Conservation (phyloP, 176 grass and related monocot genomes). For the Aechmea fasciata region DNA sequence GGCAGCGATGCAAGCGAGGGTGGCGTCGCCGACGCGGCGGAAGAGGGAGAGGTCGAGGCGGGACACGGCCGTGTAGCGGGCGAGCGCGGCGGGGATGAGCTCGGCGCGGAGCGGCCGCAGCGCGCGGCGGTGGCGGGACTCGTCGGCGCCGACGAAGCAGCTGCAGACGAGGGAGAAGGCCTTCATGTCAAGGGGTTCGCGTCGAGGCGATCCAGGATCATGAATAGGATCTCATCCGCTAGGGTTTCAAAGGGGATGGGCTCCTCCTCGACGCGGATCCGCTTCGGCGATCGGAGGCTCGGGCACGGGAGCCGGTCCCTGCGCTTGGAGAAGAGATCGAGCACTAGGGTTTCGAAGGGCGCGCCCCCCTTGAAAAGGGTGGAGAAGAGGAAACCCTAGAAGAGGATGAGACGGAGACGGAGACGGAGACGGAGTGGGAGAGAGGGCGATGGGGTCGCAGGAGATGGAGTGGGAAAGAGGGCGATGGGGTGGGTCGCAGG, state of each 20-base stretch:
- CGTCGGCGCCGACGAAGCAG: slow-evolving; percentile 50
- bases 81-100: slow-evolving; percentile 35
- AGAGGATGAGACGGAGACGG: too few relatives aligned
- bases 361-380: too few relatives aligned
- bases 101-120: slow-evolving; percentile 61
- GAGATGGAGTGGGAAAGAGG: too few relatives aligned
- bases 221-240: slow-evolving; percentile 62
- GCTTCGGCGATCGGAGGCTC: not conserved
- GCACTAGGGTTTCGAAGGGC: slow-evolving; percentile 6
- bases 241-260: slow-evolving; percentile 25
- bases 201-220: slow-evolving; percentile 49
- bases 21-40: slow-evolving; percentile 36
- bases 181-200: slow-evolving; percentile 52
- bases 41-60: slow-evolving; percentile 69
- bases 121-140: slow-evolving; percentile 53
- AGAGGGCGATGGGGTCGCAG: too few relatives aligned
- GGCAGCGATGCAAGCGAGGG: slow-evolving; percentile 14
- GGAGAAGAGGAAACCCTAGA: too few relatives aligned
- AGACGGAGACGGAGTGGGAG: too few relatives aligned
- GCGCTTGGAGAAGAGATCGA: not conserved
- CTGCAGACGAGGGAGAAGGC: slow-evolving; percentile 64
- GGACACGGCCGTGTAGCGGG: slow-evolving; percentile 29
- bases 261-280: not conserved
- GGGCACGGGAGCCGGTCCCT: not conserved
- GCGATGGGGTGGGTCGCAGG: too few relatives aligned